phyloP scores from a whole-genome alignment of 441 rosid genomes.

The Isatis lusitanica region DNA sequence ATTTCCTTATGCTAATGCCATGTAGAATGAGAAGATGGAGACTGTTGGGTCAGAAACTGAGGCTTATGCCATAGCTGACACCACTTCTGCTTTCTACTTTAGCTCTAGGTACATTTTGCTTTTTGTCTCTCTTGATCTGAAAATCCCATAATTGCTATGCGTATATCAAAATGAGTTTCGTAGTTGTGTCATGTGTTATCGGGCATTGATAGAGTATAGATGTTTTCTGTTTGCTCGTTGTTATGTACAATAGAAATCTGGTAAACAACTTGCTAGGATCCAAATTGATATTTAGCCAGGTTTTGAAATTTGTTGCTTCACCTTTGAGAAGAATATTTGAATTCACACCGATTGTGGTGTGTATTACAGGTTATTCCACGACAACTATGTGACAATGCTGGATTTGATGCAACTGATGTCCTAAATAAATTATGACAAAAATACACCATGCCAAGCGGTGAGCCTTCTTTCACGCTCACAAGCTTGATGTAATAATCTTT shows the following conservation, averaged over 20 bases:
- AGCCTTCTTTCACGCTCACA: slow-evolving; percentile 19
- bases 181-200: not conserved
- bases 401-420: slow-evolving; percentile 98
- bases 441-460: slow-evolving; percentile 90
- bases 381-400: slow-evolving; percentile 98
- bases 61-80: slow-evolving; percentile 87
- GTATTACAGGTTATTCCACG: slow-evolving; percentile 82
- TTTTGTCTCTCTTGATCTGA: not conserved
- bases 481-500: not conserved
- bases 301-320: not conserved
- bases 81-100: slow-evolving; percentile 41
- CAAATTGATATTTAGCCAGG: not conserved
- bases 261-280: not conserved
- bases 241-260: not conserved
- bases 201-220: not conserved
- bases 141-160: not conserved
- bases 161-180: not conserved
- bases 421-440: slow-evolving; percentile 96
- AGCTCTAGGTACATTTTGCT: slow-evolving; percentile 49
- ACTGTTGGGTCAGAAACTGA: slow-evolving; percentile 89
- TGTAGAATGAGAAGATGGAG: slow-evolving; percentile 81
- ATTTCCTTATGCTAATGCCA: not conserved
- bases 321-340: not conserved
- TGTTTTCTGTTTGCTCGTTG: not conserved
- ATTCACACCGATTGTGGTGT: slow-evolving; percentile 1